Percentiles rank a stretch among this genome's conserved stretches.
These are phyloP conservation scores for Tagetes patula DNA, from an alignment of 129 eudicot genomes.

Conservation along the genomic window DNA sequence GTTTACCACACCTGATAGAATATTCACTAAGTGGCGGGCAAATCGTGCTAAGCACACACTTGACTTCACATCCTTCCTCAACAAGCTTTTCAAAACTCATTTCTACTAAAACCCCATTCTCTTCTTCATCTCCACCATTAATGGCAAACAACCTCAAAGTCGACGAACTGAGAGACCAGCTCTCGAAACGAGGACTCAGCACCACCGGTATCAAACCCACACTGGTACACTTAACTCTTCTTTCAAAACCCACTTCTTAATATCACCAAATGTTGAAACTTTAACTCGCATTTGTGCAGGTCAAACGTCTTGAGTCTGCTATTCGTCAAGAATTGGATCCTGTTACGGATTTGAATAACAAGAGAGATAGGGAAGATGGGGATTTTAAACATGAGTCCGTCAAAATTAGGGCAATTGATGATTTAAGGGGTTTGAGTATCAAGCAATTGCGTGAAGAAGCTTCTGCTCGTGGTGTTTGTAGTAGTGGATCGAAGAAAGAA, in stretches of 20 bases:
- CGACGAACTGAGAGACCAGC: conserved; percentile 62
- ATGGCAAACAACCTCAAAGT: conserved; percentile 62
- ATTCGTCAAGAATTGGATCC: conserved; percentile 35
- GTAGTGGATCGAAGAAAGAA: conserved; percentile 72
- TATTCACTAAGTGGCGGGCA: conserved; percentile 33
- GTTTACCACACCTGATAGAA: too few species aligned
- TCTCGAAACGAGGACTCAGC: conserved; percentile 66
- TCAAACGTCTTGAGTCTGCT: conserved; percentile 66
- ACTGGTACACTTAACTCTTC: conserved; percentile 37
- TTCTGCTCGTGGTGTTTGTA: conserved; percentile 49
- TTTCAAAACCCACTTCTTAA: background rate
- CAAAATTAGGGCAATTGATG: conserved; percentile 49
- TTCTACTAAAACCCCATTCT: background rate
- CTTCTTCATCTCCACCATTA: conserved; percentile 1
- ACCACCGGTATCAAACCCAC: conserved; percentile 69
- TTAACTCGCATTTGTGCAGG: conserved; percentile 38
- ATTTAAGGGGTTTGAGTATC: conserved; percentile 44
- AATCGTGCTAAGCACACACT: conserved; percentile 45
- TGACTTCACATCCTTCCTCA: conserved; percentile 20
- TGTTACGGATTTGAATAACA: conserved; percentile 28
- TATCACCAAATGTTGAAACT: conserved; percentile 4
- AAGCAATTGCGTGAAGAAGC: conserved; percentile 70
- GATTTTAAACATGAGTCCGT: conserved; percentile 26
- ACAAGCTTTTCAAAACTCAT: conserved; percentile 35
- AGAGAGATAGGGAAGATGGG: conserved; percentile 57